Evolutionary conservation across 2,329 filamentous ascomycete species (phyloP), one percentile per base, ranked within the genome.

Genomic region (Paraphaeosphaeria sporulosa): DNA sequence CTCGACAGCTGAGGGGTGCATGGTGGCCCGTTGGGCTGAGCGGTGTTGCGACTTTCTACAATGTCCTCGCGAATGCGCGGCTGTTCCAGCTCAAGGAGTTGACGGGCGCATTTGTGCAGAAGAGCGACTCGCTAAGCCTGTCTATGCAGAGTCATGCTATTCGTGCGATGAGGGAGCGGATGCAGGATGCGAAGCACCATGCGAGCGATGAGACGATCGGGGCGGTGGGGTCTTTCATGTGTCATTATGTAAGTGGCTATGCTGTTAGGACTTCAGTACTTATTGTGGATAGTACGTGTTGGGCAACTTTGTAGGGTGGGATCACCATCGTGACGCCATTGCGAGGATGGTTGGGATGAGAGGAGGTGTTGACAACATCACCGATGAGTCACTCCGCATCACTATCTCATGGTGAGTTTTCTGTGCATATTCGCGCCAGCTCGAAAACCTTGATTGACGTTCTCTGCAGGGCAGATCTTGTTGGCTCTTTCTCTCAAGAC

Each of bases 401-500:
- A 73, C 70, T 9, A 17, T 73, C 6, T 71, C 70, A 38, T 75
- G 72, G 71, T 73, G 62, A 15, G 66, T 57, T 42, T 36, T 10
- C 4, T 51, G 17, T 19, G 21, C 15, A 10, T 25, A 30, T 10
- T 25, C 2, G 15, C 12, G 36, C 12, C 27, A 42, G n/a, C 19
- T 32, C 23, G 9, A 34, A 36, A 1, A 1, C 13, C 4, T 58
- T n/a, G 15, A 13, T 57, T 67, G 30, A 67, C 34, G 10, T 9
- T 27, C n/a, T 21, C 5, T 19, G 4, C 27, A 76, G 72, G 71
- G 57, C 63, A 38, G 73, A 76, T 57, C 66, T 76, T 0, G 51
- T 68, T 25, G 70, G 70, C 9, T 63, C 65, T 17, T 74, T 75
- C 57, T 65, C 67, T 8, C 71, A 71, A 62, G 73, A 76, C 44